Evolutionary conservation across 768 basidiomycete species (phyloP), one percentile per base, ranked within the genome.

Genomic region (Strobilomyces dryophilus): DNA sequence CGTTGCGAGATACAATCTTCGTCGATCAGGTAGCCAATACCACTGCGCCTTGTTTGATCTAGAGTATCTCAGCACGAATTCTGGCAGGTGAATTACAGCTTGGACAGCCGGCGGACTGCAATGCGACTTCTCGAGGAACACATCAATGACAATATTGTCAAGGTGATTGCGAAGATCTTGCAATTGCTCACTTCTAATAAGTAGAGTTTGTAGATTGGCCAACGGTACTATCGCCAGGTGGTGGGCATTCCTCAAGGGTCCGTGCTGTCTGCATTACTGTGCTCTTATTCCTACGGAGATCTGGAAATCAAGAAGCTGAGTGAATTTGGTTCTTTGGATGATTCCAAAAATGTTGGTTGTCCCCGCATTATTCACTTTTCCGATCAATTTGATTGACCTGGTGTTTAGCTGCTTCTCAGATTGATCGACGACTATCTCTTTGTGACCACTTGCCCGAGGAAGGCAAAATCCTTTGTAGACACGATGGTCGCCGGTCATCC

Each of bases 201-300:
- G 36, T 24, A 32, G 15, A 12, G 31, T 8, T 41, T 35, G 20
- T 58, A 95, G 92, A 93, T 97, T 48, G 90, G 89, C 1, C 61
- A 72, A n/a, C 70, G 79, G 39, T 92, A 87, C 63, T 95, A 87
- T 65, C 83, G 87, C 12, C 97, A 99, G 68, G 81, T 79, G n/a
- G 81, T 91, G 27, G 97, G 97, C 3, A 99, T 99, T 21, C 95
- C 97, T 1, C 97, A 99, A 69, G 97, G 97, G 20, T 98, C 95
- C 3, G 83, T 94, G n/a, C 72, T 98, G n/a, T 97, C 94, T 8
- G 80, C 89, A 0, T 65, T 98, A n/a, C 73, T 99, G 1, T 99
- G 97, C 66, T 88, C 89, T 1, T 90, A 95, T 70, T 97, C 92
- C 67, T 99, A 98, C 59, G 95, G 92, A 7, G 87, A 95, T 63